Base-by-base conservation (phyloP, 1,284 basidiomycete genomes). In the Schizopora paradoxa region DNA sequence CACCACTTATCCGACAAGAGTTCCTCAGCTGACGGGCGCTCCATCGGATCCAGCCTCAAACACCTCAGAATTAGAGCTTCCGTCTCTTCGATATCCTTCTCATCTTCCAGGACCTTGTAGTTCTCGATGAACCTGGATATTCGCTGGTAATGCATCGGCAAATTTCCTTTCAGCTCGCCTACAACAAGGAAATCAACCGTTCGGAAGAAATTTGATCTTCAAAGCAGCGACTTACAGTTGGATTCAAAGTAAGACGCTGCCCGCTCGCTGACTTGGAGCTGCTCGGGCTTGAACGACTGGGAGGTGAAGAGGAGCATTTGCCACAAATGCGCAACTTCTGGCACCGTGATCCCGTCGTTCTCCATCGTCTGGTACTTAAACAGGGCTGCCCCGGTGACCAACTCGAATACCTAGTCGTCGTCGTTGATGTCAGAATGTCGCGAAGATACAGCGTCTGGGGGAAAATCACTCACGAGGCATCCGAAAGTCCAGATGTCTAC, bases 401-500 rank as follows among this genome's bases (percentile, higher is more conserved):
- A 36, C 43, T 60, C 56, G 45, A 55, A 62, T 19, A 57, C 50
- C 57, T 61, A n/a, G n/a, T n/a, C n/a, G n/a, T 22, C 21, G 11
- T 10, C 31, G 16, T 19, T 16, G 28, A 29, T 18, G n/a, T 11
- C 5, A 11, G 42, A 18, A 5, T 11, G 16, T 18, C 21, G 13
- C n/a, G 6, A 43, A 16, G 6, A 5, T 21, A 5, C 13, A n/a
- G 33, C 14, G 11, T 26, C 33, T 31, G 41, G n/a, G 18, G 23
- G 34, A 23, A 16, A 41, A 42, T 8, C 39, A 46, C 54, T 37
- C 55, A 63, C 63, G 45, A 63, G 44, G 47, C 61, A 65, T 22
- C 64, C 64, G 47, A 61, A 62, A 16, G 61, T 51, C 64, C 64
- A 66, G 22, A 65, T 64, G 43, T 66, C 64, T 7, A 59, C 60